A percentile compares a stretch with the other conserved stretches of the same genome.
These are phyloP conservation scores for Lagerstroemia speciosa DNA, from an alignment of 345 rosid genomes.

Conservation along the genomic window DNA sequence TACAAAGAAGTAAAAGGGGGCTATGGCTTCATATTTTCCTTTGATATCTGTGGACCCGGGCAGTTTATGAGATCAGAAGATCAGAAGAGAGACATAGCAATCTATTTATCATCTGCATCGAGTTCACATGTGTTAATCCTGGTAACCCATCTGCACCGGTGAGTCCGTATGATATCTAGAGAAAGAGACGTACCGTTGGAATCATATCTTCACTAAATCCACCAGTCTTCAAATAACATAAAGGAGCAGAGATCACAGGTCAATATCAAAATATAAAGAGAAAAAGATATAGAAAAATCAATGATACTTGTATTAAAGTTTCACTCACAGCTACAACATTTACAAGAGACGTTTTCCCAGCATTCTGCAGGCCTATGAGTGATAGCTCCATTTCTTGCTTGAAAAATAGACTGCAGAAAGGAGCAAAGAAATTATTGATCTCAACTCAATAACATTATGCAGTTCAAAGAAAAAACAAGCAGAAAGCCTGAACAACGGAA, in stretches of 20 bases:
- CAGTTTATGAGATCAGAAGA: not conserved
- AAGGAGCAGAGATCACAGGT: not conserved
- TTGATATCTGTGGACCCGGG: not conserved
- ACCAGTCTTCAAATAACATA: conserved; percentile 52
- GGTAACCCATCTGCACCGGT: not conserved
- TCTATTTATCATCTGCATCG: not conserved
- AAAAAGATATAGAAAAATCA: not conserved
- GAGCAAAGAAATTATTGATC: not conserved
- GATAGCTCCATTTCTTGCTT: conserved; percentile 97
- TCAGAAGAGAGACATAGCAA: not conserved
- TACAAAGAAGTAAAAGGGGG: not conserved
- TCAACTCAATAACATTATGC: conserved; percentile 1
- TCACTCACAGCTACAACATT: conserved; percentile 83
- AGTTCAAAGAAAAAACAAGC: not conserved
- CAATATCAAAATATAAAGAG: conserved; percentile 14
- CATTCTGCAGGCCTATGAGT: conserved; percentile 93
- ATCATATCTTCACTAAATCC: conserved; percentile 98
- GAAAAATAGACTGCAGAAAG: conserved; percentile 59
- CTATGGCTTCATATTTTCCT: not conserved
- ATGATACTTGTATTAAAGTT: not conserved
- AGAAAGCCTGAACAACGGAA: not conserved
- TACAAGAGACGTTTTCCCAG: conserved; percentile 96
- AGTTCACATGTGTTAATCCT: not conserved
- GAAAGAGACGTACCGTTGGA: conserved; percentile 64
- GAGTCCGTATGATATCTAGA: conserved; percentile 1